These are phyloP conservation scores for Scutellaria barbata DNA, from an alignment of 257 asterid species.

Conservation along the genomic window DNA sequence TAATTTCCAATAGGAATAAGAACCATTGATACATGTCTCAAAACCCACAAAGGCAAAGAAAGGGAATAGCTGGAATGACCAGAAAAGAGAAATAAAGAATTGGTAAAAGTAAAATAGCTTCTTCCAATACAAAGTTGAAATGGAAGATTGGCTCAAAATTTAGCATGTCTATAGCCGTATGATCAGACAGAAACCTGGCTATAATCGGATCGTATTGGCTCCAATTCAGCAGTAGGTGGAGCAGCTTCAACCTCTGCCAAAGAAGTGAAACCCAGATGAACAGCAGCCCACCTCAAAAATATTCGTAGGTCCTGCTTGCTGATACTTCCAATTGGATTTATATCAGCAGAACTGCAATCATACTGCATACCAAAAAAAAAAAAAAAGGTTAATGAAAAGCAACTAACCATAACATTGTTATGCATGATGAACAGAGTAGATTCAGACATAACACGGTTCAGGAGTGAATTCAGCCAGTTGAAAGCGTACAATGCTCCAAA, in stretches of 20 bases:
- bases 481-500: slow-evolving; percentile 26
- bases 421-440: slow-evolving; percentile 14
- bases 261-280: slow-evolving; percentile 83
- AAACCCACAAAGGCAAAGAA: background rate
- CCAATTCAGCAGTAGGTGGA: slow-evolving; percentile 95
- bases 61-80: background rate
- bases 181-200: slow-evolving; percentile 65
- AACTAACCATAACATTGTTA: background rate
- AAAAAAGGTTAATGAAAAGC: background rate
- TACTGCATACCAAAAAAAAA: slow-evolving; percentile 58
- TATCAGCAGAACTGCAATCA: slow-evolving; percentile 98
- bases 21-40: slow-evolving; percentile 15
- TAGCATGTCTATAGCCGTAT: background rate
- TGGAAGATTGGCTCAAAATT: background rate
- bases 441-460: slow-evolving; percentile 13
- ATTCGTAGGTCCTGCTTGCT: slow-evolving; percentile 87
- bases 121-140: background rate
- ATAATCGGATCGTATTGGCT: slow-evolving; percentile 79
- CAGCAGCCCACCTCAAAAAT: slow-evolving; percentile 88
- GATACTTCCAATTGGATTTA: slow-evolving; percentile 93
- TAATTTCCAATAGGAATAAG: background rate
- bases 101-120: background rate
- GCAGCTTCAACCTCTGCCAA: slow-evolving; percentile 91
- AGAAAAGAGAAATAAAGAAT: background rate
- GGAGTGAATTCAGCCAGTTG: slow-evolving; percentile 9